Evolutionary conservation across 2,329 filamentous ascomycete species (phyloP).

Genomic region (Xylogone sp.): DNA sequence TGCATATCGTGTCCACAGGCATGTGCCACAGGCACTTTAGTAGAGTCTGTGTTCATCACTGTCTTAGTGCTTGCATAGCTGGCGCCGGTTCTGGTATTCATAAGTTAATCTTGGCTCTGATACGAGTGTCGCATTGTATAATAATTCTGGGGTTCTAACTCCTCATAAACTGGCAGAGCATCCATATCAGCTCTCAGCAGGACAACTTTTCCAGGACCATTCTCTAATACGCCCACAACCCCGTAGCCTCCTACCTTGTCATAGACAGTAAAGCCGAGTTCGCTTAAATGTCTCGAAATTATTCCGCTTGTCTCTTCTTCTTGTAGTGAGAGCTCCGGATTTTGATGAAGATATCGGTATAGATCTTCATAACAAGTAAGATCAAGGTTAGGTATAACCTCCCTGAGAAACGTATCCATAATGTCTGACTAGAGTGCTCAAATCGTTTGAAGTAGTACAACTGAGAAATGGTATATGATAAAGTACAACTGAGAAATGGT

Average conservation of each 20-base stretch:
- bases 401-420: too few species aligned
- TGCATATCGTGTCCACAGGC: constrained; percentile 57
- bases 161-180: constrained; percentile 43
- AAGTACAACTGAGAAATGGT: too few species aligned
- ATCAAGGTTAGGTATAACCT: too few species aligned
- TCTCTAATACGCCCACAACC: constrained; percentile 31
- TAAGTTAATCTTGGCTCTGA: too few species aligned
- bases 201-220: constrained; percentile 26
- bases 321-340: constrained; percentile 15
- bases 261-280: not conserved
- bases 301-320: constrained; percentile 10
- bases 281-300: constrained; percentile 1
- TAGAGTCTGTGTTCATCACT: constrained; percentile 36
- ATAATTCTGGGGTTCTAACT: too few species aligned
- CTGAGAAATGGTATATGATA: too few species aligned
- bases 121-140: too few species aligned
- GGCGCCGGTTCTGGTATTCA: too few species aligned
- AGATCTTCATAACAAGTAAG: constrained; percentile 41
- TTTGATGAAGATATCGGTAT: constrained; percentile 55
- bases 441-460: too few species aligned
- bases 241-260: constrained; percentile 39
- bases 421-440: too few species aligned
- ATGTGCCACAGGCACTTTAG: constrained; percentile 49
- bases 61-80: constrained; percentile 36
- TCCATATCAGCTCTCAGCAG: constrained; percentile 46